phyloP scores from a whole-genome alignment of 2,329 filamentous ascomycete genomes.

The Verticillium alfalfae region DNA sequence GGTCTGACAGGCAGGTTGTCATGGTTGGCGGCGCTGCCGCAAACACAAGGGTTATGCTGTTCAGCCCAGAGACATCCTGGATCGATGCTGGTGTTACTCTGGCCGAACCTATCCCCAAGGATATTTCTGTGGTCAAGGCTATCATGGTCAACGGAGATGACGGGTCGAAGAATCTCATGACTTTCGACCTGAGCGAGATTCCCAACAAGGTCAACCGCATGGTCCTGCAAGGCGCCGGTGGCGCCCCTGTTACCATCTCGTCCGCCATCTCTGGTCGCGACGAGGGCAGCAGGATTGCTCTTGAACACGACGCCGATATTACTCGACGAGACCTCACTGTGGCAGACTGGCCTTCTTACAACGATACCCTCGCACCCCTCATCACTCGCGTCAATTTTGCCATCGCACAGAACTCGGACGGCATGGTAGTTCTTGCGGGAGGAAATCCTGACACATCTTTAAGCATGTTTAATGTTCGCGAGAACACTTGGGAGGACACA shows the following conservation, averaged over 20 bases:
- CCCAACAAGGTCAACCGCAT: slow-evolving; percentile 72
- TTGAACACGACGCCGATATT: not conserved
- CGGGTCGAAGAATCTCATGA: slow-evolving; percentile 70
- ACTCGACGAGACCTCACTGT: slow-evolving; percentile 45
- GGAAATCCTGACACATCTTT: slow-evolving; percentile 63
- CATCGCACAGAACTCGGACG: slow-evolving; percentile 60
- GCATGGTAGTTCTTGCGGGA: slow-evolving; percentile 66
- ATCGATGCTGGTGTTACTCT: slow-evolving; percentile 60
- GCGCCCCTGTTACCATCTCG: slow-evolving; percentile 44
- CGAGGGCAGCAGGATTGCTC: slow-evolving; percentile 22
- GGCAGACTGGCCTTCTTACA: slow-evolving; percentile 71
- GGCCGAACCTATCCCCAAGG: slow-evolving; percentile 52
- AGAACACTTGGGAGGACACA: slow-evolving; percentile 76
- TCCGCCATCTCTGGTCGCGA: slow-evolving; percentile 35
- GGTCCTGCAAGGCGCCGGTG: slow-evolving; percentile 58
- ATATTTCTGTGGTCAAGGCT: slow-evolving; percentile 51
- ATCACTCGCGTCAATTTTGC: slow-evolving; percentile 63
- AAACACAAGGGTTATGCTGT: slow-evolving; percentile 68
- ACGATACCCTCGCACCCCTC: slow-evolving; percentile 65
- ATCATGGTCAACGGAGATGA: slow-evolving; percentile 67
- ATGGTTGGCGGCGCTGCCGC: slow-evolving; percentile 67
- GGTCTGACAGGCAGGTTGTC: slow-evolving; percentile 64
- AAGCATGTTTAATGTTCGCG: slow-evolving; percentile 68
- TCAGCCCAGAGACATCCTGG: slow-evolving; percentile 62
- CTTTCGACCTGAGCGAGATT: slow-evolving; percentile 67